A percentile compares a stretch with the other conserved stretches of the same genome.
phyloP scores from a whole-genome alignment of 331 rosid genomes.

The Rhamnella rubrinervis region DNA sequence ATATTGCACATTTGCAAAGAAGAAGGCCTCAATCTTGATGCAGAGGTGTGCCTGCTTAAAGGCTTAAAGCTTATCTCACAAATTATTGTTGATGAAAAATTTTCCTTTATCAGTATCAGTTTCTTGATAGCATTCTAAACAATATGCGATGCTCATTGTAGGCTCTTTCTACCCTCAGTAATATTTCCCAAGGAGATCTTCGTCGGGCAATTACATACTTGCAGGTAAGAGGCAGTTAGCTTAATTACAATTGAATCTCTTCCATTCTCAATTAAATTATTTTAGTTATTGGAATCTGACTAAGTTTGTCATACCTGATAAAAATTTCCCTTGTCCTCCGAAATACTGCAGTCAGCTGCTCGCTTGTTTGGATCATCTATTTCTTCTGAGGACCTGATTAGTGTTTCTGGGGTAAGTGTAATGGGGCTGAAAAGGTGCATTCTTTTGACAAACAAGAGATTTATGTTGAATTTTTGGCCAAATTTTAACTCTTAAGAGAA shows the following conservation, averaged over 20 bases:
- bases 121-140: constrained; percentile 8
- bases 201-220: constrained; percentile 93
- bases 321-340: constrained; percentile 6
- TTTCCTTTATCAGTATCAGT: constrained; percentile 1
- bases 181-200: constrained; percentile 94
- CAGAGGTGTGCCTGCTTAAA: constrained; percentile 49
- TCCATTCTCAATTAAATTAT: background rate
- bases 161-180: constrained; percentile 83
- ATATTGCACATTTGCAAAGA: constrained; percentile 70
- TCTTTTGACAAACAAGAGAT: background rate
- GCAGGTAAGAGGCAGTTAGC: constrained; percentile 54
- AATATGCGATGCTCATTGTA: constrained; percentile 25
- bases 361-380: constrained; percentile 88
- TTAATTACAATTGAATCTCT: background rate
- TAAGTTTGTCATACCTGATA: background rate
- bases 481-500: background rate
- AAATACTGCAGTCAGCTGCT: constrained; percentile 72
- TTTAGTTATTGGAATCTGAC: background rate
- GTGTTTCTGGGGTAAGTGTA: constrained; percentile 89
- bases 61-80: constrained; percentile 1
- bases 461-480: background rate
- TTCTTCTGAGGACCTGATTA: constrained; percentile 75
- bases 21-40: constrained; percentile 80
- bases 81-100: constrained; percentile 2
- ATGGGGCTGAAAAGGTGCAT: background rate